Base-by-base conservation (phyloP, 1,284 basidiomycete species). In the Ganoderma sp. region DNA sequence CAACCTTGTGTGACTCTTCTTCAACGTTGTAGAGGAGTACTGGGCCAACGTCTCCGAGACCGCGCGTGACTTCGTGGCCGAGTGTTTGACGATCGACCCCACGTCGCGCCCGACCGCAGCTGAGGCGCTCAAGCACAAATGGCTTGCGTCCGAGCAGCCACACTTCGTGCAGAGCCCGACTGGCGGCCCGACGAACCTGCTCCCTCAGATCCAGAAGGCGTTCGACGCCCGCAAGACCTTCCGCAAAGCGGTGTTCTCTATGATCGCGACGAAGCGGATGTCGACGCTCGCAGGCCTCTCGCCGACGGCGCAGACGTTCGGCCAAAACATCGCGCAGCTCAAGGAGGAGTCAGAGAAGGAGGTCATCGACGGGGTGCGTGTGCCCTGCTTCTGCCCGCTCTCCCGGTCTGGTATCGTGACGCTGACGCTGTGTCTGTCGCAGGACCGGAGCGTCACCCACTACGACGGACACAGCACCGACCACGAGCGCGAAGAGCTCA, bases 171-270 rank as follows among this genome's bases (percentile, higher is more conserved):
- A 82, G 68, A 85, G 84, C 69, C 77, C 82, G 50, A 84, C 82
- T 37, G 92, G 91, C 45, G 83, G 84, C 57, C 90, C 91, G n/a
- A 88, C 87, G 61, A 90, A 97, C 81, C 83, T 98, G 78, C 81
- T 97, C 75, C 96, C 96, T 50, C 89, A 93, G 66, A 92, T 98
- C 79, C 93, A 91, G 85, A 93, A 89, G 81, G 90, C 89, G 45
- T 96, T 97, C 83, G 90, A 97, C 76, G 95, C 94, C 43, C 93
- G 88, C 83, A 89, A 88, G 81, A 89, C 93, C 17, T 96, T 95
- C 92, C 89, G 92, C 73, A 94, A 93, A 76, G 95, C 94, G 8
- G 92, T 94, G 10, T 85, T 91, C 76, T 89, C 92, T 61, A 94
- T 96, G 84, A 91, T 91, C 78, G 94, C 94, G 32, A 88, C 95